A percentile compares a stretch with the other conserved stretches of the same genome.
These are phyloP conservation scores for Suhomyces emberorum DNA, from an alignment of 805 yeast genomes.

Conservation along the genomic window DNA sequence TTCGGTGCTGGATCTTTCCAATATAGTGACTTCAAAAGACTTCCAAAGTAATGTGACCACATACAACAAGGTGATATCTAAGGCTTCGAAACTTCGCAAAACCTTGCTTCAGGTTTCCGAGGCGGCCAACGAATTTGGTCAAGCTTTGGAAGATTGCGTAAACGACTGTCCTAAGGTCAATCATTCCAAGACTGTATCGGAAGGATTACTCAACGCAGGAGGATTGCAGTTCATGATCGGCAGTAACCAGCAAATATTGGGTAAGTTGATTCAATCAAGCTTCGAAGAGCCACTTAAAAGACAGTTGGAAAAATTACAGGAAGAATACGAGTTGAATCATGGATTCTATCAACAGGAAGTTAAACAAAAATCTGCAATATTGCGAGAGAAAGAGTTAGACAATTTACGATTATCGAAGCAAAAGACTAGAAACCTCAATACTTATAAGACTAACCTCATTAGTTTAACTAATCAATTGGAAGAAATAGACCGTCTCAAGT, in stretches of 20 bases:
- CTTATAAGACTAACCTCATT: slow-evolving; percentile 63
- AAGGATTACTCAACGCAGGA: slow-evolving; percentile 66
- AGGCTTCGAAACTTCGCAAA: slow-evolving; percentile 45
- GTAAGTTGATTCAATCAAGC: slow-evolving; percentile 51
- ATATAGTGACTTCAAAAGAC: slow-evolving; percentile 58
- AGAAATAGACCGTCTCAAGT: slow-evolving; percentile 71
- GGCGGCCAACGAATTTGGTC: slow-evolving; percentile 71
- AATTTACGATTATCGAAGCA: slow-evolving; percentile 57
- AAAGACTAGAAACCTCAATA: slow-evolving; percentile 61
- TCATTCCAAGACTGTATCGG: slow-evolving; percentile 35
- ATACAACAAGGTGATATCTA: slow-evolving; percentile 45
- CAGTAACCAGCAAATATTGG: slow-evolving; percentile 71
- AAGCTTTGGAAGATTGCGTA: slow-evolving; percentile 52
- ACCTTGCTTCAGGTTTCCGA: slow-evolving; percentile 47
- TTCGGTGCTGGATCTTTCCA: slow-evolving; percentile 57
- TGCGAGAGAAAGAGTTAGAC: slow-evolving; percentile 59
- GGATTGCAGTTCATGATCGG: slow-evolving; percentile 76
- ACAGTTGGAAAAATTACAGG: slow-evolving; percentile 44
- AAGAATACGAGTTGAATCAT: slow-evolving; percentile 47
- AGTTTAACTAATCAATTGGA: slow-evolving; percentile 73
- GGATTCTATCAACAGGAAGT: slow-evolving; percentile 51
- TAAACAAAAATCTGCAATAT: slow-evolving; percentile 46
- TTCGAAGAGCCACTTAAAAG: slow-evolving; percentile 52
- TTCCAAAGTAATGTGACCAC: slow-evolving; percentile 47
- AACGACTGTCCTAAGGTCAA: slow-evolving; percentile 26